Conservation (phyloP, 1,284 basidiomycete genomes). For the Peniophora sp. region DNA sequence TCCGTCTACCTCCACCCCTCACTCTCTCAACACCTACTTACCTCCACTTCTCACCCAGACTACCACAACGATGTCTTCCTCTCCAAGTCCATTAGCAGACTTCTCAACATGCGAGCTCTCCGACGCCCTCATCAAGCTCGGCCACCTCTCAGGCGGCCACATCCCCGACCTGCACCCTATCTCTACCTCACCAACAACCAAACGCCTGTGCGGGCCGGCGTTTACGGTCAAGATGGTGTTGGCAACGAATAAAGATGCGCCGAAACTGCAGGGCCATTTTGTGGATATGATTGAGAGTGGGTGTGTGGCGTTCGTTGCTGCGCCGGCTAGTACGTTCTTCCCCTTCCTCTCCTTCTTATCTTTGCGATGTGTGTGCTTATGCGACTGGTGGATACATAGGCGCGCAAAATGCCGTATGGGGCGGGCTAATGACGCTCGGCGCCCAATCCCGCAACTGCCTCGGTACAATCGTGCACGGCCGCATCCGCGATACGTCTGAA, state of each 20-base stretch:
- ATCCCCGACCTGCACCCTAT: slow-evolving; percentile 70
- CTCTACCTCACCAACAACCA: slow-evolving; percentile 17
- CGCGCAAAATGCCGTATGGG: slow-evolving; percentile 83
- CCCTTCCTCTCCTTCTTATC: background rate
- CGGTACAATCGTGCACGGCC: slow-evolving; percentile 78
- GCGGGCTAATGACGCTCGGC: slow-evolving; percentile 85
- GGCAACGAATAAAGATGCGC: slow-evolving; percentile 50
- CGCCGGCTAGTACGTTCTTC: slow-evolving; percentile 29
- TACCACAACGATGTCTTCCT: too few relatives aligned
- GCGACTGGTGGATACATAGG: slow-evolving; percentile 31
- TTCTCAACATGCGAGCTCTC: slow-evolving; percentile 82
- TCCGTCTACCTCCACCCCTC: too few relatives aligned
- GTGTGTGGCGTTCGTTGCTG: slow-evolving; percentile 71
- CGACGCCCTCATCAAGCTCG: slow-evolving; percentile 86
- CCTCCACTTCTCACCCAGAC: too few relatives aligned
- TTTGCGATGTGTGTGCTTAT: slow-evolving; percentile 4
- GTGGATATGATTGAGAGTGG: slow-evolving; percentile 72
- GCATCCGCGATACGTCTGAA: slow-evolving; percentile 78
- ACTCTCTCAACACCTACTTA: too few relatives aligned
- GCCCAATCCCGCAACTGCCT: slow-evolving; percentile 61
- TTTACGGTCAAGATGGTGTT: slow-evolving; percentile 89
- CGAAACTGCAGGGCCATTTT: slow-evolving; percentile 71
- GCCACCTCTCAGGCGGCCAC: slow-evolving; percentile 67
- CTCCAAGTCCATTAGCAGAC: slow-evolving; percentile 30
- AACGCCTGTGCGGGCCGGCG: slow-evolving; percentile 64